Evolutionary conservation across 805 yeast genomes (phyloP).

Genomic region (Monosporozyma yasuniensis): DNA sequence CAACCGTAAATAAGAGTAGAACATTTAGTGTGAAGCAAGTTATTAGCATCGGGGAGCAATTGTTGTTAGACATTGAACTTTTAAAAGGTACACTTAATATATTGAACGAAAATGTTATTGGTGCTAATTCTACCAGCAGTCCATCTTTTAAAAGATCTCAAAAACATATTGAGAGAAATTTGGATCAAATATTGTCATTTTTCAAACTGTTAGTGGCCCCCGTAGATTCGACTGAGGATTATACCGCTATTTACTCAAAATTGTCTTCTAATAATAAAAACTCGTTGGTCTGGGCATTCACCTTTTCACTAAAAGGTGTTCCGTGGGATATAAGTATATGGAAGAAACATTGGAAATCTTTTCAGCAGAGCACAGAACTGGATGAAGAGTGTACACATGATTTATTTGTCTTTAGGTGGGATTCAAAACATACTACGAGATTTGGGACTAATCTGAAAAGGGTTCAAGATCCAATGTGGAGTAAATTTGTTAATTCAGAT

Average conservation of each 20-base stretch:
- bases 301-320: conserved; percentile 22
- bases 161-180: conserved; percentile 20
- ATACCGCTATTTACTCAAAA: conserved; percentile 30
- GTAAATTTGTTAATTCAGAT: conserved; percentile 19
- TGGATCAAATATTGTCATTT: conserved; percentile 15
- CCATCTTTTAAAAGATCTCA: conserved; percentile 21
- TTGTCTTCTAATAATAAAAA: conserved; percentile 19
- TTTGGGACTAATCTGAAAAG: conserved; percentile 16
- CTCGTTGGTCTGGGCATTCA: conserved; percentile 26
- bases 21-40: conserved; percentile 20
- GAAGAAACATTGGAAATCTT: conserved; percentile 22
- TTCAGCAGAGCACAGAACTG: conserved; percentile 4
- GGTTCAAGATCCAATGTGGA: conserved; percentile 25
- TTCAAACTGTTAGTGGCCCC: conserved; percentile 24
- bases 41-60: conserved; percentile 60
- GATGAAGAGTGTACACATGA: conserved; percentile 5
- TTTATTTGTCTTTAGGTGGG: conserved; percentile 18
- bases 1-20: conserved; percentile 16
- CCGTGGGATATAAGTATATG: conserved; percentile 27
- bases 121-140: conserved; percentile 9
- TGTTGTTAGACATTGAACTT: conserved; percentile 60
- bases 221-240: conserved; percentile 39
- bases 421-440: conserved; percentile 7
- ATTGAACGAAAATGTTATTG: conserved; percentile 16
- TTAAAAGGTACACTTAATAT: conserved; percentile 44